phyloP scores from a whole-genome alignment of 2,329 filamentous ascomycete genomes.

The Penicillium sp. region DNA sequence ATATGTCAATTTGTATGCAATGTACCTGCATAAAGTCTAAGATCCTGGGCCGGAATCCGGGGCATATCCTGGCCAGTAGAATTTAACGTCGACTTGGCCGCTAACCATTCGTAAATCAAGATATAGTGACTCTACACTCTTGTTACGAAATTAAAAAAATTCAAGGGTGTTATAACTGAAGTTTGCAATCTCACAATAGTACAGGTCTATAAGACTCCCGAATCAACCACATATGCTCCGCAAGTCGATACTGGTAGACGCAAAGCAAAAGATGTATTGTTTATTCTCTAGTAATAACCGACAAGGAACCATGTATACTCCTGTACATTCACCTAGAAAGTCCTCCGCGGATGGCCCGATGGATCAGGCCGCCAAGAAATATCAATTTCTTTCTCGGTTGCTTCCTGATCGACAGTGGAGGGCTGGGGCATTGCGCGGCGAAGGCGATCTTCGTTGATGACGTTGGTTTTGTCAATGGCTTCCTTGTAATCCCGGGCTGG shows the following conservation, averaged over 20 bases:
- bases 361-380: conserved; percentile 8
- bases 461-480: conserved; percentile 16
- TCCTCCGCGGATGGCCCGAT: conserved; percentile 3
- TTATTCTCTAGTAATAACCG: not conserved
- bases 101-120: not conserved
- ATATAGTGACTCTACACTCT: not conserved
- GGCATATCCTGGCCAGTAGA: not conserved
- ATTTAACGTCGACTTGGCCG: not conserved
- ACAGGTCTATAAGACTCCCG: not conserved
- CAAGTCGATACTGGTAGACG: too few species aligned
- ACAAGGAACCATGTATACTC: not conserved
- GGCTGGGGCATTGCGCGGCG: conserved; percentile 15
- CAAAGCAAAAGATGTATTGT: not conserved
- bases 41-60: not conserved
- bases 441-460: conserved; percentile 15
- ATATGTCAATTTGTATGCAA: not conserved
- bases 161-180: too few species aligned
- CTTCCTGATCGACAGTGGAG: conserved; percentile 15
- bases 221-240: not conserved
- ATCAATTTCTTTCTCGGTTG: conserved; percentile 15
- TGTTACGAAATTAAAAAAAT: too few species aligned
- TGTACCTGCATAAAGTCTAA: not conserved
- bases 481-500: conserved; percentile 18
- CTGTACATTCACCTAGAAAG: not conserved
- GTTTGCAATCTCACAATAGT: not conserved